Base-by-base conservation (phyloP, 1,284 basidiomycete species). In the Heterobasidion occidentale region DNA sequence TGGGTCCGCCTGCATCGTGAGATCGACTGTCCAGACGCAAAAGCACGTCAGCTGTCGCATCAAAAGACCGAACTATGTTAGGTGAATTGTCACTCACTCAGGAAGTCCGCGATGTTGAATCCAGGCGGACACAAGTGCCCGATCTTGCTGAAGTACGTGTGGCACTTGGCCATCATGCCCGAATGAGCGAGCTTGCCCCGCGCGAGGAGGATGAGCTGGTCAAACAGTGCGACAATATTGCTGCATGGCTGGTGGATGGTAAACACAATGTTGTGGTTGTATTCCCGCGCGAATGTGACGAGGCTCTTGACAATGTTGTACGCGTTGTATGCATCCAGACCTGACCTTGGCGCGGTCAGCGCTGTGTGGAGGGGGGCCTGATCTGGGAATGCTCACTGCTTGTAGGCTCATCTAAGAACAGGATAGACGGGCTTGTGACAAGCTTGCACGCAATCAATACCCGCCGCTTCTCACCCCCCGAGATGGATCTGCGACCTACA, bases 371-470 rank as follows among this genome's bases (percentile, higher is more conserved):
- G 11, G n/a, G n/a, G n/a, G n/a, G n/a, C n/a, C n/a, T 12, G n/a
- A 42, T 42, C 38, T 12, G 54, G 19, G 27, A 46, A 36, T 42
- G 17, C 84, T 60, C 64, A 88, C 92, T 94, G 55, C 91, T 94
- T 0, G 95, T 98, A 2, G 96, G 96, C 67, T 99, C 96, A 66
- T 99, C 96, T 55, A 98, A 78, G 78, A 98, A 97, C 49, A 99
- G 71, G 57, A 99, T 94, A 0, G 91, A 94, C 4, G 95, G 95
- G 53, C 91, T 93, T 0, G 95, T 99, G 44, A 98, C 96, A 27
- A 99, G 78, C 72, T 98, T 96, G 69, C 96, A 98, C n/a, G 96
- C 96, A 61, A 99, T 98, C 0, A 90, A 94, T 1, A 95, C 96
- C 17, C 94, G 81, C 52, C 94, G 83, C 75, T 98, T 98, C 77